Evolutionary conservation across 129 eudicot genomes (phyloP).

Genomic region (Pittosporum tobira): DNA sequence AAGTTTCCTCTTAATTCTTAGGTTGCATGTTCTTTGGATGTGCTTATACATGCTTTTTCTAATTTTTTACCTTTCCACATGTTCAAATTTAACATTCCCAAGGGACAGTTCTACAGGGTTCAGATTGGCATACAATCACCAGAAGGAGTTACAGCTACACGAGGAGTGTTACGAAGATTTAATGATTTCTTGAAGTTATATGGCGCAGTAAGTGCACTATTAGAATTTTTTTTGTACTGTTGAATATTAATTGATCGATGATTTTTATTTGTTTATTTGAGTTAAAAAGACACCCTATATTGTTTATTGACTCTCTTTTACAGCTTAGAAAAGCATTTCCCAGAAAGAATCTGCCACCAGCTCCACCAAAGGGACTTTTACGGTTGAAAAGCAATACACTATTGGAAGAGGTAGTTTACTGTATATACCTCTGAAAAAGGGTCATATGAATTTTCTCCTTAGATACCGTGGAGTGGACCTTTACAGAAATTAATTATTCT

Average conservation of each 20-base stretch:
- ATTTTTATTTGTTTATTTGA: neutral
- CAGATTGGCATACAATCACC: slow-evolving; percentile 93
- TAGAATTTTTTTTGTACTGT: neutral
- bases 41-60: neutral
- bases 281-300: neutral
- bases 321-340: slow-evolving; percentile 80
- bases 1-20: neutral
- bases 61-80: slow-evolving; percentile 7
- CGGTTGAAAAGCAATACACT: slow-evolving; percentile 64
- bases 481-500: neutral
- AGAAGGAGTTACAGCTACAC: slow-evolving; percentile 69
- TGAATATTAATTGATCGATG: neutral
- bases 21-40: neutral
- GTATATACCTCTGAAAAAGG: neutral
- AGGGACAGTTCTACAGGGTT: slow-evolving; percentile 94
- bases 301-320: slow-evolving; percentile 11
- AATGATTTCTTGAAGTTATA: slow-evolving; percentile 88
- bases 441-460: neutral
- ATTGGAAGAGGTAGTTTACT: slow-evolving; percentile 77
- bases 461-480: neutral
- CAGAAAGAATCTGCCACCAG: slow-evolving; percentile 64
- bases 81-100: slow-evolving; percentile 33
- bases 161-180: slow-evolving; percentile 88
- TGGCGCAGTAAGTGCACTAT: slow-evolving; percentile 62
- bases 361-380: slow-evolving; percentile 94